Percentiles rank a stretch among this genome's conserved stretches.
phyloP scores from a whole-genome alignment of 2,329 filamentous ascomycete species.

The Westerdykella ornata region DNA sequence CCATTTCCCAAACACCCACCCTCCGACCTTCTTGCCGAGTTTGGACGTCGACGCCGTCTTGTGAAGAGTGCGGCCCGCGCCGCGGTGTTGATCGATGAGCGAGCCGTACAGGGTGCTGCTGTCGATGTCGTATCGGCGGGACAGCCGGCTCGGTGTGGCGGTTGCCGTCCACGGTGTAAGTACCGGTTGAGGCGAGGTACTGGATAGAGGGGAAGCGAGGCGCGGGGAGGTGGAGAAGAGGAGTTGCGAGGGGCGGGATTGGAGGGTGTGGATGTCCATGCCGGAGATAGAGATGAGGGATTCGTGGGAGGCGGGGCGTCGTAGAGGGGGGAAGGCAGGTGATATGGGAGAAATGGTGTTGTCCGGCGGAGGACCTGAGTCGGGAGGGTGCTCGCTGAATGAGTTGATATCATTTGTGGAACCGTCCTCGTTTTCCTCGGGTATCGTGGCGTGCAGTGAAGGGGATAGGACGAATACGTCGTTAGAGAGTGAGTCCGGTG shows the following conservation, averaged over 20 bases:
- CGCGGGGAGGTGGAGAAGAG: conserved; percentile 49
- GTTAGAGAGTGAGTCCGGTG: conserved; percentile 26
- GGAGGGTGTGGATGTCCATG: conserved; percentile 82
- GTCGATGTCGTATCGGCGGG: conserved; percentile 46
- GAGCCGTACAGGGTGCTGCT: conserved; percentile 40
- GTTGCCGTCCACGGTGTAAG: conserved; percentile 42
- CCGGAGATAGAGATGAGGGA: conserved; percentile 81
- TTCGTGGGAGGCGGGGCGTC: conserved; percentile 70
- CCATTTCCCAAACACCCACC: conserved; percentile 61
- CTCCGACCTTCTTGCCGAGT: conserved; percentile 50
- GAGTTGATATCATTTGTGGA: conserved; percentile 11
- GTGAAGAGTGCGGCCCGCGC: conserved; percentile 8
- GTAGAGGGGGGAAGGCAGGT: conserved; percentile 45
- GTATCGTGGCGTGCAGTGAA: conserved; percentile 26
- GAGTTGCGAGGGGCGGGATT: conserved; percentile 68
- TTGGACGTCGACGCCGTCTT: conserved; percentile 7
- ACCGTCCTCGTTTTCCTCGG: conserved; percentile 31
- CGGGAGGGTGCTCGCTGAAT: conserved; percentile 17
- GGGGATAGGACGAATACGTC: conserved; percentile 26
- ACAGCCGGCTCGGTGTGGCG: conserved; percentile 45
- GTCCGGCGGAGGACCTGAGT: conserved; percentile 25
- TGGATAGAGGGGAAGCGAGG: conserved; percentile 43
- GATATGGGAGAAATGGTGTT: conserved; percentile 29
- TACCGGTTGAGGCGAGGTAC: conserved; percentile 36
- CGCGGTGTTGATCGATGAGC: conserved; percentile 23